phyloP scores from a whole-genome alignment of 164 flowering plant species.

The Malania oleifera region DNA sequence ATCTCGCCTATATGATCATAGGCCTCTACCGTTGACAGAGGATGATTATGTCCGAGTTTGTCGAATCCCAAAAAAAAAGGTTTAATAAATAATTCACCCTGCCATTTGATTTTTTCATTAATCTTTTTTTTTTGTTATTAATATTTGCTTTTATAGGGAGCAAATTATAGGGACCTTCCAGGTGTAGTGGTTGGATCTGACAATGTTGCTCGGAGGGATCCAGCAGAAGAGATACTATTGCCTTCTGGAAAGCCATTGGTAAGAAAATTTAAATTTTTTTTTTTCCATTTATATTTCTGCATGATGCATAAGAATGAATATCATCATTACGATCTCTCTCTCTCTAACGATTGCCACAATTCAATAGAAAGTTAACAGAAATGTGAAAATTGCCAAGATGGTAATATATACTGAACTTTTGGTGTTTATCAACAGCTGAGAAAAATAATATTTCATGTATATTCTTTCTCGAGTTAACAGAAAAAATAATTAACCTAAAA shows the following conservation, averaged over 20 bases:
- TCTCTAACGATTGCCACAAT: too few species aligned
- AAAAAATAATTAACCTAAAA: too few species aligned
- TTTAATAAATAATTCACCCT: slow-evolving; percentile 11
- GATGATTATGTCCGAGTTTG: slow-evolving; percentile 46
- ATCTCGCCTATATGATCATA: slow-evolving; percentile 44
- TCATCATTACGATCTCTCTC: too few species aligned
- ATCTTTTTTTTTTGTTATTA: background rate
- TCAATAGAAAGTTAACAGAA: too few species aligned
- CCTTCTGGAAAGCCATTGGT: slow-evolving; percentile 60
- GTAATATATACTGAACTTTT: too few species aligned
- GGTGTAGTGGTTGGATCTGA: slow-evolving; percentile 46
- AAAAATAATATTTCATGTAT: too few species aligned
- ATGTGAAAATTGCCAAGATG: too few species aligned
- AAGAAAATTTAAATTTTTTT: slow-evolving; percentile 9
- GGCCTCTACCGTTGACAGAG: slow-evolving; percentile 30
- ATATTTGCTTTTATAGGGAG: slow-evolving; percentile 33
- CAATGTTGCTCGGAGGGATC: slow-evolving; percentile 42
- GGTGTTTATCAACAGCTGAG: too few species aligned
- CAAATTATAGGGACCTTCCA: slow-evolving; percentile 60
- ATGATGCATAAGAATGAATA: too few species aligned
- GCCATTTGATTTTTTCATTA: background rate
- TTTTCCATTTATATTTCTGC: too few species aligned
- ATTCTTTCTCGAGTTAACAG: too few species aligned
- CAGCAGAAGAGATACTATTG: slow-evolving; percentile 25
- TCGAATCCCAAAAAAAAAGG: slow-evolving; percentile 51